Evolutionary conservation across 2,329 filamentous ascomycete genomes (phyloP), one percentile per base, ranked within the genome.

Genomic region (Sphaerostilbella broomeana): DNA sequence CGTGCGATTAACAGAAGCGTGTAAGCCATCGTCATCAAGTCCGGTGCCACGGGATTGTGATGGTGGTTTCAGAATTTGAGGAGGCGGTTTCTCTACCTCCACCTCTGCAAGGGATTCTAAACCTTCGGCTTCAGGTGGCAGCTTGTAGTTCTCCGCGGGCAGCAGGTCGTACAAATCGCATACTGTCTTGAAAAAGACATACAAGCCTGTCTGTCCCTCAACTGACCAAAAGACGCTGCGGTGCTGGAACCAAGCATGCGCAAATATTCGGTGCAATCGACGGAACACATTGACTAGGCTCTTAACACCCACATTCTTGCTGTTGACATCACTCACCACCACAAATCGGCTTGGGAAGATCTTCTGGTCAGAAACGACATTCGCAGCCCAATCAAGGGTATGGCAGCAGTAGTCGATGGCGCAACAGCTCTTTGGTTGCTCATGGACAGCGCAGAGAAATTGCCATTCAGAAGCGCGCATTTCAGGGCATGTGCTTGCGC

Each of bases 391-490:
- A 66, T 98, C 92, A 29, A 98, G 80, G 0, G 92, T 98, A 60
- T 98, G 92, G 61, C 90, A 97, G 73, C 89, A 95, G 67, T 98
- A 98, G 65, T 98, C 92, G 57, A 98, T 95, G 36, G 92, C 92
- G 63, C 90, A 95, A 69, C 92, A 98, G 54, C 84, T 86, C 67
- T 97, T 97, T 34, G 92, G 92, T 35, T 88, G 84, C 58, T 97
- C 90, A 60, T 98, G 92, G 3, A 97, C 92, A 35, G 92, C 92
- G 67, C 92, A 98, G 33, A 98, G 78, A 57, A 97, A 98, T 65
- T 98, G 92, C 92, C 92, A 98, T 68, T 98, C 90, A 20, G 86
- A 92, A 3, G 92, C 92, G 57, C 92, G 88, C 92, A 98, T 98
- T 65, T 98, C 92, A 21, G 89, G 88, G 56, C 92, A 98, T 2